Percentiles rank a stretch among this genome's conserved stretches.
Evolutionary conservation across 495 filamentous ascomycete species (phyloP).

Genomic region (Xylona heveae): DNA sequence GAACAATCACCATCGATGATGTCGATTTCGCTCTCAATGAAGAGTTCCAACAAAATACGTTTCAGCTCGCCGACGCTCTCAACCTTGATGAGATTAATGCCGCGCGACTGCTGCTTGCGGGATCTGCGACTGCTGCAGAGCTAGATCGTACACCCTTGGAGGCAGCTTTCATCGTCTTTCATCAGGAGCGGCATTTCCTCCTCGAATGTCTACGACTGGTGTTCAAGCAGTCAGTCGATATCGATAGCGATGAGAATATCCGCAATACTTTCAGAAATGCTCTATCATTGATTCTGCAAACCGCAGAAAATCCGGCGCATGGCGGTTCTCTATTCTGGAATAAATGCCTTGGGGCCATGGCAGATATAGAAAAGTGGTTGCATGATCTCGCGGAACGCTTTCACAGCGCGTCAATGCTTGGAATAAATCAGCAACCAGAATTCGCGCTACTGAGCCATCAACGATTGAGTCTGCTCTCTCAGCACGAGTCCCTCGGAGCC

Average conservation of each 20-base stretch:
- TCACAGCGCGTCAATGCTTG: conserved; percentile 46
- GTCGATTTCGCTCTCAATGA: conserved; percentile 64
- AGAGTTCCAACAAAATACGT: conserved; percentile 59
- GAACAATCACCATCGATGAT: conserved; percentile 46
- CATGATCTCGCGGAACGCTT: conserved; percentile 46
- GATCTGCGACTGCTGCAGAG: conserved; percentile 37
- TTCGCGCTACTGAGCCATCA: conserved; percentile 46
- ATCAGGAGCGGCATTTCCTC: conserved; percentile 53
- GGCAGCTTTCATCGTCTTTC: conserved; percentile 64
- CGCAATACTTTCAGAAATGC: conserved; percentile 14
- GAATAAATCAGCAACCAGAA: conserved; percentile 32
- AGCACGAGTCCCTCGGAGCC: conserved; percentile 72
- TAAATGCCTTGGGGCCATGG: conserved; percentile 54
- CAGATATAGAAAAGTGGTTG: conserved; percentile 49
- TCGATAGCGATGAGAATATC: conserved; percentile 25
- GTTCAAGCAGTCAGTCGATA: conserved; percentile 38
- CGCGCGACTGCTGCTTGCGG: conserved; percentile 45
- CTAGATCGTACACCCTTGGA: conserved; percentile 48
- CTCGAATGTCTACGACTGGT: conserved; percentile 67
- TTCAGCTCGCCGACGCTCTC: conserved; percentile 66
- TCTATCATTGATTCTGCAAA: conserved; percentile 23
- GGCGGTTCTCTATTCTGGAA: conserved; percentile 33
- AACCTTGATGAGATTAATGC: conserved; percentile 79
- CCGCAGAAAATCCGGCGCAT: conserved; percentile 19
- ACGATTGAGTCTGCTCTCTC: conserved; percentile 46